Conservation (phyloP, 768 basidiomycete species). For the Postia placenta region DNA sequence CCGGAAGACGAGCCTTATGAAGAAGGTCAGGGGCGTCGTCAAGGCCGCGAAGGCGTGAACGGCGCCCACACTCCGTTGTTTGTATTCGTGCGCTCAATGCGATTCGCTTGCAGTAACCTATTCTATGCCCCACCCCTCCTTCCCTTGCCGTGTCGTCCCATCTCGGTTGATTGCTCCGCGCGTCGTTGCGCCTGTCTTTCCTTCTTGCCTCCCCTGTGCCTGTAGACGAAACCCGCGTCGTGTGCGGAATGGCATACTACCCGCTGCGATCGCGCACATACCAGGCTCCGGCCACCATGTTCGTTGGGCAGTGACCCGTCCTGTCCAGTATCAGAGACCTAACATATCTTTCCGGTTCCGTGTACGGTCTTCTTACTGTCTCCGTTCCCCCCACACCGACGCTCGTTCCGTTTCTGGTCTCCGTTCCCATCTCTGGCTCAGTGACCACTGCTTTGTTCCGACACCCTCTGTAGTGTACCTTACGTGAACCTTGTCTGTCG, state of each 20-base stretch:
- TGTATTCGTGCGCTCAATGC: too few relatives aligned
- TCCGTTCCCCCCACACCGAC: neutral
- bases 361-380: neutral
- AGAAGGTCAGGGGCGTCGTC: conserved; percentile 72
- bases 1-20: conserved; percentile 73
- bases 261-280: too few relatives aligned
- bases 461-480: neutral
- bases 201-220: neutral
- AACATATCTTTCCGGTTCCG: neutral
- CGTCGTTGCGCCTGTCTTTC: neutral
- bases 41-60: conserved; percentile 38
- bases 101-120: too few relatives aligned
- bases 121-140: conserved; percentile 10
- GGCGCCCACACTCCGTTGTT: too few relatives aligned
- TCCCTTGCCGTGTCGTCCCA: neutral
- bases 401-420: neutral
- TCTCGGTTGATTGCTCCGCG: neutral
- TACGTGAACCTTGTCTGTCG: neutral
- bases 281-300: too few relatives aligned
- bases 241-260: neutral
- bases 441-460: neutral
- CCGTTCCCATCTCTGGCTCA: neutral
- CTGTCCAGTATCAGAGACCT: neutral
- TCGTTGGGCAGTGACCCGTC: neutral
- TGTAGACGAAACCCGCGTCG: neutral